Conservation (phyloP, 176 grass and related monocot genomes). For the Dendrocalamus sinicus region DNA sequence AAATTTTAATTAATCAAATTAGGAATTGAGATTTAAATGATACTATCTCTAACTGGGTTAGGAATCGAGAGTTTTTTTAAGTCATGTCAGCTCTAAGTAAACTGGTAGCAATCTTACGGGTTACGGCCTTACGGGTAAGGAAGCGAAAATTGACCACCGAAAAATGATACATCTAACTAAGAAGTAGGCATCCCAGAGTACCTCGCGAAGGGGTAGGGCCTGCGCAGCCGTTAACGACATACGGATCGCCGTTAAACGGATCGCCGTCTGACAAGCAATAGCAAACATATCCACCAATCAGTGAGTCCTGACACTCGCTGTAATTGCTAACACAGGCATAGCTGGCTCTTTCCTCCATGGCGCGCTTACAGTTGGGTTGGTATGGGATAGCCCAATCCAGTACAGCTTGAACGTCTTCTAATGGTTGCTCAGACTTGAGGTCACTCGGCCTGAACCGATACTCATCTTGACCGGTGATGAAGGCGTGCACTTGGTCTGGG, state of each 20-base stretch:
- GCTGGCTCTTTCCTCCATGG: neutral
- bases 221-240: constrained; percentile 8
- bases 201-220: no score
- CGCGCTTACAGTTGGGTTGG: neutral
- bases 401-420: no score
- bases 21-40: no score
- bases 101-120: no score
- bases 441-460: constrained; percentile 1
- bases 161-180: no score
- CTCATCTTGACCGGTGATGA: neutral
- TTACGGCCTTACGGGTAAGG: no score
- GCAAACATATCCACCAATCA: neutral
- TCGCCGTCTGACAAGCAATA: neutral
- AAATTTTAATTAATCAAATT: no score
- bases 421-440: neutral
- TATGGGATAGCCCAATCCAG: constrained; percentile 26
- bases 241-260: neutral
- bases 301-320: constrained; percentile 30
- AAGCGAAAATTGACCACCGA: no score
- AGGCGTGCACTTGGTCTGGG: neutral
- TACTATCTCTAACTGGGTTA: no score
- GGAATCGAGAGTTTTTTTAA: no score
- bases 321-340: constrained; percentile 29
- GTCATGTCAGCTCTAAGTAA: no score
- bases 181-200: no score